Conservation (phyloP, 2,329 filamentous ascomycete species). For the Byssoonygena ceratinophila region DNA sequence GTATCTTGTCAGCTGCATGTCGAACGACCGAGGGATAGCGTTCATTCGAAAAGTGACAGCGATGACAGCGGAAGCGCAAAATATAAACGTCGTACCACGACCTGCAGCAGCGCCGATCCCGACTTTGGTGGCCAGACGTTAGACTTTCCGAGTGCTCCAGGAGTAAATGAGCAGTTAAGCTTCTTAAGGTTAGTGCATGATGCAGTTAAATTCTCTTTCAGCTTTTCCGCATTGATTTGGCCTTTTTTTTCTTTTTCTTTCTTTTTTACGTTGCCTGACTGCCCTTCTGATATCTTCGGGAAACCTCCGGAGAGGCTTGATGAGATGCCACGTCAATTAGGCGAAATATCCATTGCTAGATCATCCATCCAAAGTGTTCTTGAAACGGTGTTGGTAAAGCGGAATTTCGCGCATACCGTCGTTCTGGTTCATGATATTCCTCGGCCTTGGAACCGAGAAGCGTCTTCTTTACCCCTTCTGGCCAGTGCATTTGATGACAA, state of each 20-base stretch:
- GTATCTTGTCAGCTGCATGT: slow-evolving; percentile 74
- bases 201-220: neutral
- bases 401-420: neutral
- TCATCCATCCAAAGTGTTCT: neutral
- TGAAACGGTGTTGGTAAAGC: neutral
- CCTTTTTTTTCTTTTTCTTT: neutral
- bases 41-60: slow-evolving; percentile 39
- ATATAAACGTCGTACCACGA: slow-evolving; percentile 51
- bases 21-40: slow-evolving; percentile 50
- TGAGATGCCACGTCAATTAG: neutral
- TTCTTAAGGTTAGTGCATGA: slow-evolving; percentile 56
- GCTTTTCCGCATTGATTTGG: neutral
- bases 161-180: slow-evolving; percentile 58
- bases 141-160: slow-evolving; percentile 45
- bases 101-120: slow-evolving; percentile 50
- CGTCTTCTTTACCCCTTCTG: neutral
- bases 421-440: neutral
- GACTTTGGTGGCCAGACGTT: slow-evolving; percentile 53
- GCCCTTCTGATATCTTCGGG: too few relatives aligned
- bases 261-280: neutral
- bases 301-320: neutral
- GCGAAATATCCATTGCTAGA: neutral
- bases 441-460: neutral
- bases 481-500: neutral
- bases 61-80: slow-evolving; percentile 40